A percentile compares a stretch with the other conserved stretches of the same genome.
Evolutionary conservation across 176 grass and related monocot genomes (phyloP).

Genomic region (Saccharum spontaneum): DNA sequence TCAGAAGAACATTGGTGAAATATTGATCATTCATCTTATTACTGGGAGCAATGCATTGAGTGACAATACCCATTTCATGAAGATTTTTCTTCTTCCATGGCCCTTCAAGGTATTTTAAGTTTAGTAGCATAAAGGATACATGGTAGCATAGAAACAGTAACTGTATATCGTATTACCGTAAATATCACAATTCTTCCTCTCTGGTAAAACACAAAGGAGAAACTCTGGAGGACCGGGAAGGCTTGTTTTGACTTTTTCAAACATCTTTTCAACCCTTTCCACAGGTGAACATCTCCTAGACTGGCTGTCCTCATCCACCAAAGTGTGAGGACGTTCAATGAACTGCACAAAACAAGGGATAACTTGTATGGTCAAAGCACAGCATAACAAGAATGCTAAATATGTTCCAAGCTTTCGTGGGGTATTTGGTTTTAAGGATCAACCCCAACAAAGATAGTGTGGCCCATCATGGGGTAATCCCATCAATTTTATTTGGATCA

Average conservation of each 20-base stretch:
- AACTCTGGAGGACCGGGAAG: constrained; percentile 65
- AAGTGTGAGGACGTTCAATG: constrained; percentile 61
- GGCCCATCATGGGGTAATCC: not conserved
- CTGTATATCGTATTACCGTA: constrained; percentile 54
- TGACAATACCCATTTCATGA: constrained; percentile 80
- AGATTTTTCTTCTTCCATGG: constrained; percentile 99
- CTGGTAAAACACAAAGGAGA: constrained; percentile 91
- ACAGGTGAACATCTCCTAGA: constrained; percentile 61
- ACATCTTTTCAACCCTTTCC: constrained; percentile 86
- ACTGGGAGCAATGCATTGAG: constrained; percentile 83
- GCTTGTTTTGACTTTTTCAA: constrained; percentile 68
- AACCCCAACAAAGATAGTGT: not conserved
- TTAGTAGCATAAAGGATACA: constrained; percentile 19
- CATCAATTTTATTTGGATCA: not conserved
- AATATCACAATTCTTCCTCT: constrained; percentile 87
- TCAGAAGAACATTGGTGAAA: constrained; percentile 91
- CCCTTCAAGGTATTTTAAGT: constrained; percentile 48
- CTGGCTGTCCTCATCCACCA: constrained; percentile 79
- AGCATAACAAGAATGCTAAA: constrained; percentile 23
- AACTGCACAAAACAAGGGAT: constrained; percentile 46
- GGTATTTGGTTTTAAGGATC: not conserved
- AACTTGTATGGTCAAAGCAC: constrained; percentile 28
- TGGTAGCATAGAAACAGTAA: not conserved
- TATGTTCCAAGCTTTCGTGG: constrained; percentile 20
- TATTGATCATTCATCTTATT: constrained; percentile 91